Base-by-base conservation (phyloP, 2,329 filamentous ascomycete species). In the Fusarium dimerum region DNA sequence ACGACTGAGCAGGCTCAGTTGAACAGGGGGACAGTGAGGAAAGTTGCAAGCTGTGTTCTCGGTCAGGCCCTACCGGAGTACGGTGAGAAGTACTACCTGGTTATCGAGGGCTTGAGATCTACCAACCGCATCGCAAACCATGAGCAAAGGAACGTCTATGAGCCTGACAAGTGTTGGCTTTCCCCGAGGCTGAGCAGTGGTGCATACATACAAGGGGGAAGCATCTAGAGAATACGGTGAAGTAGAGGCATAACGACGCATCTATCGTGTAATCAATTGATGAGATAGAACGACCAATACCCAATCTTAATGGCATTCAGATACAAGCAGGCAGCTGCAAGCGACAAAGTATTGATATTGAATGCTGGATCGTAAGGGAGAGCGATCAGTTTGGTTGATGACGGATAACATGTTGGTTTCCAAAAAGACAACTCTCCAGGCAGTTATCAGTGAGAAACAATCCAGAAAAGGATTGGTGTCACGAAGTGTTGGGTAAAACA, bases 1-100 rank as follows among this genome's bases (percentile, higher is more conserved):
- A 99, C 68, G 94, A 99, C 68, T 97, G 78, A 81, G 53, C 32
- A 36, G 32, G 32, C 29, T 12, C 16, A 5, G 26, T 15, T 3
- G 9, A 17, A 11, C 15, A 42, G n/a, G 40, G 34, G 15, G 36
- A 26, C 32, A 40, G 48, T 39, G 40, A 51, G 3, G 47, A 54
- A n/a, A 43, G 52, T 43, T 59, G 40, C 44, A 40, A 30, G 49
- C 17, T 49, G 40, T 20, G 10, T 36, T 15, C 13, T 15, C 32
- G 11, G 32, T 36, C 10, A 36, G 32, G 32, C 13, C 11, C 9
- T 36, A 36, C 32, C 9, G 32, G 20, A 26, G 20, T 26, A 26
- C 20, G 7, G 20, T 26, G 7, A 26, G 20, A 26, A 26, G 20
- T 7, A 7, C 20, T 26, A 26, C n/a, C n/a, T n/a, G n/a, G 20